These are phyloP conservation scores for Astraeus odoratus DNA, from an alignment of 768 basidiomycete genomes.

Conservation along the genomic window DNA sequence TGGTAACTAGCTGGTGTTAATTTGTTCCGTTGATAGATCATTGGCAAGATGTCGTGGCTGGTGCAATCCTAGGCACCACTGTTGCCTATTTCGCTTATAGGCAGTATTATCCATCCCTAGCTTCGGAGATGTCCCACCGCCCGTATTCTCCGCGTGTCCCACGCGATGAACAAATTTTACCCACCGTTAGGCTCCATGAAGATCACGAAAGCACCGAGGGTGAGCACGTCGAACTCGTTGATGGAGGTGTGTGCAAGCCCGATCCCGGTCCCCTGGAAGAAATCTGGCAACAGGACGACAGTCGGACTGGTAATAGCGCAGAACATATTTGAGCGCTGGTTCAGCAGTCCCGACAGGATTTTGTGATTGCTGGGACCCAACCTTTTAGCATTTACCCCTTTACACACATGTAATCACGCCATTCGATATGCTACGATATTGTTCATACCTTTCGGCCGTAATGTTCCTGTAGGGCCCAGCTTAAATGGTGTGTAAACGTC, in stretches of 20 bases:
- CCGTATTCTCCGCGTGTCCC: constrained; percentile 65
- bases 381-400: too few species aligned
- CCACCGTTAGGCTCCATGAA: constrained; percentile 23
- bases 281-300: constrained; percentile 28
- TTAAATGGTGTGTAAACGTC: too few species aligned
- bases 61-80: constrained; percentile 64
- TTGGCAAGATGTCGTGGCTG: constrained; percentile 86
- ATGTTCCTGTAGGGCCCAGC: too few species aligned
- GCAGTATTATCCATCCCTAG: constrained; percentile 78
- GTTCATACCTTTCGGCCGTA: too few species aligned
- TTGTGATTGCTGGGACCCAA: too few species aligned
- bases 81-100: constrained; percentile 74
- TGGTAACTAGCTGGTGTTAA: neutral
- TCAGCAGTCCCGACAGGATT: too few species aligned
- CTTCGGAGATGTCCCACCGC: constrained; percentile 53
- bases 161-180: constrained; percentile 37
- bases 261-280: constrained; percentile 6
- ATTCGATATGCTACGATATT: too few species aligned
- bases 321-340: constrained; percentile 9
- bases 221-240: constrained; percentile 24
- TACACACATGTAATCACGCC: too few species aligned
- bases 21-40: constrained; percentile 59
- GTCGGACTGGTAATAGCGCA: constrained; percentile 16
- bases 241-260: constrained; percentile 7
- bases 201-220: constrained; percentile 11